Evolutionary conservation across 257 asterid species (phyloP), one percentile per base, ranked within the genome.

Genomic region (Thymus quinquecostatus): DNA sequence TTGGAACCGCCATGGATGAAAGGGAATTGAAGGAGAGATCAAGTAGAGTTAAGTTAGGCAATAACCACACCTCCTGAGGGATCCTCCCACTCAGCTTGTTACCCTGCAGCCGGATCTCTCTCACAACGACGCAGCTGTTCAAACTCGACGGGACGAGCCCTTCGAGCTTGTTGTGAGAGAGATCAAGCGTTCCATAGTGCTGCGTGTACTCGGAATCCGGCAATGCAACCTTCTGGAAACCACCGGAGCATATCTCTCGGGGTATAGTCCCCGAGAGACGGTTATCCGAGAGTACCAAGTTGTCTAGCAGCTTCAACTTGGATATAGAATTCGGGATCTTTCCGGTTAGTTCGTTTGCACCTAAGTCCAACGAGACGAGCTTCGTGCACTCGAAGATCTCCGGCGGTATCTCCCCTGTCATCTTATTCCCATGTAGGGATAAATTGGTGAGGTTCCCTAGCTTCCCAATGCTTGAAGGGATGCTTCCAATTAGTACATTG

Each of bases 181-280:
- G 83, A 78, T 92, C 97, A 41, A 92, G 98, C 91, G 80, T 84
- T 47, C 98, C 98, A 21, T 86, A 88, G 69, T 88, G 98, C 81
- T 92, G 98, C 38, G 75, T 59, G 54, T 69, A 92, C 83, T 88
- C 98, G 0, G 97, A 92, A 65, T 90, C 97, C 0, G 97, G 88
- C 61, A 86, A 73, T 27, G 92, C 85, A 75, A 77, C 79, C 66
- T 76, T 80, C 71, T 85, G 93, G 71, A 92, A 92, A 27, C 96
- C 91, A 27, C 96, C 91, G 0, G 91, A 82, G 73, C 98, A 92
- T 43, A 92, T 83, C 66, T 88, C 95, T 60, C 82, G 81, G 4
- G 98, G 98, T 73, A 92, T 85, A 38, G 74, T 40, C 53, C 98
- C 98, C 11, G 87, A 76, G 30, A 92, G 53, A 3, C 30, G 72